A percentile compares a stretch with the other conserved stretches of the same genome.
phyloP scores from a whole-genome alignment of 2,329 filamentous ascomycete species.

The Xylaria sp. region DNA sequence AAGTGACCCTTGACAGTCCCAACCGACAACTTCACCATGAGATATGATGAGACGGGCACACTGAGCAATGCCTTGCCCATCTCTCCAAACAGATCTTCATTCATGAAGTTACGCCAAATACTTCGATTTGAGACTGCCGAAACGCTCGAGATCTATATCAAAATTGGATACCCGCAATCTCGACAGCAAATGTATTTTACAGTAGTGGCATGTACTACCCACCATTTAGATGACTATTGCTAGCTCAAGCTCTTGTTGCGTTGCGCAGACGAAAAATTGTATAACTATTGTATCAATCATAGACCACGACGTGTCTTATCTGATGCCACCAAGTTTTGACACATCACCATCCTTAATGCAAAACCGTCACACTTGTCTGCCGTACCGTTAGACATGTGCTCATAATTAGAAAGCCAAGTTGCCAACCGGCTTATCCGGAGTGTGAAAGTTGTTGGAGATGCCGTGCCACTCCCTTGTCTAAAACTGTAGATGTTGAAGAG shows the following conservation, averaged over 20 bases:
- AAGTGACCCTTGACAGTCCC: slow-evolving; percentile 6
- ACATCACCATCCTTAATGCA: background rate
- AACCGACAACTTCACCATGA: background rate
- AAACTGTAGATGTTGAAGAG: no score
- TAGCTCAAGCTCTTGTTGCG: background rate
- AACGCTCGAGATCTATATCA: background rate
- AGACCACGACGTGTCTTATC: background rate
- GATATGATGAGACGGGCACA: background rate
- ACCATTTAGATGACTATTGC: background rate
- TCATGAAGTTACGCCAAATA: background rate
- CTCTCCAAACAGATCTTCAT: background rate
- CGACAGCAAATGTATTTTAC: background rate
- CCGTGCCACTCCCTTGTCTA: no score
- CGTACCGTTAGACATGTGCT: background rate
- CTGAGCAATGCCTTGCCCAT: background rate
- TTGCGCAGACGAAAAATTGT: background rate
- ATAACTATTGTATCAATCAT: slow-evolving; percentile 1
- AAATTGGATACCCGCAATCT: background rate
- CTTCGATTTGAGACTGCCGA: background rate
- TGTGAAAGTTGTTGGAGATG: background rate
- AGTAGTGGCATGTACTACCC: background rate
- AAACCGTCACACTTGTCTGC: background rate
- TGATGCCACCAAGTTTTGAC: background rate
- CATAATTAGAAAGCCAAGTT: background rate
- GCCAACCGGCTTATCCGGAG: background rate